Conservation (phyloP, 345 rosid genomes). For the Pelargonium nanum region DNA sequence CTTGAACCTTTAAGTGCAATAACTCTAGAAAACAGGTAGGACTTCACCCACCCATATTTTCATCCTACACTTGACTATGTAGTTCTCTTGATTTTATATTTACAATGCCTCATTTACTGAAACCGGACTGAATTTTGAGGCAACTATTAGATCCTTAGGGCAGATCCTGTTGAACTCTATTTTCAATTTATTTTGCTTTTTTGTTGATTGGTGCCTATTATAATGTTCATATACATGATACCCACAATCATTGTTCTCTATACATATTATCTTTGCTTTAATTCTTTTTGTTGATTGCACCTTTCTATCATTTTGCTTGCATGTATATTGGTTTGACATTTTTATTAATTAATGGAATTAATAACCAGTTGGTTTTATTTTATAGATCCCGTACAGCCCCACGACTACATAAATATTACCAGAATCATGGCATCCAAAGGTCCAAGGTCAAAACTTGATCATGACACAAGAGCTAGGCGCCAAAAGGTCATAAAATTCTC, state of each 20-base stretch:
- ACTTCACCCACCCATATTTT: neutral
- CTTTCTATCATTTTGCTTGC: neutral
- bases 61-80: neutral
- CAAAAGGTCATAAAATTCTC: conserved; percentile 39
- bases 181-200: neutral
- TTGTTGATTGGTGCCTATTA: neutral
- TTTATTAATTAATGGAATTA: neutral
- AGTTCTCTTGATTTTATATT: too few relatives aligned
- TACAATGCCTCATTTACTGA: too few relatives aligned
- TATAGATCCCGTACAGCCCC: neutral
- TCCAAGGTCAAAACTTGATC: conserved; percentile 62
- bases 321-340: too few relatives aligned
- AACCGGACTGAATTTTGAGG: neutral
- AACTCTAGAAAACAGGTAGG: neutral
- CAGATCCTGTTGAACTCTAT: neutral
- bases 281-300: neutral
- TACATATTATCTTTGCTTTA: neutral
- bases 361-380: neutral
- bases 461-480: conserved; percentile 76
- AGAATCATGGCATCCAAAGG: conserved; percentile 59
- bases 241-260: neutral
- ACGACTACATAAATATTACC: conserved; percentile 14
- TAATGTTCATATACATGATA: neutral
- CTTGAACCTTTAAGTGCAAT: neutral
- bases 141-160: neutral